Conservation (phyloP, 2,329 filamentous ascomycete species). For the Neospermospora avenae region DNA sequence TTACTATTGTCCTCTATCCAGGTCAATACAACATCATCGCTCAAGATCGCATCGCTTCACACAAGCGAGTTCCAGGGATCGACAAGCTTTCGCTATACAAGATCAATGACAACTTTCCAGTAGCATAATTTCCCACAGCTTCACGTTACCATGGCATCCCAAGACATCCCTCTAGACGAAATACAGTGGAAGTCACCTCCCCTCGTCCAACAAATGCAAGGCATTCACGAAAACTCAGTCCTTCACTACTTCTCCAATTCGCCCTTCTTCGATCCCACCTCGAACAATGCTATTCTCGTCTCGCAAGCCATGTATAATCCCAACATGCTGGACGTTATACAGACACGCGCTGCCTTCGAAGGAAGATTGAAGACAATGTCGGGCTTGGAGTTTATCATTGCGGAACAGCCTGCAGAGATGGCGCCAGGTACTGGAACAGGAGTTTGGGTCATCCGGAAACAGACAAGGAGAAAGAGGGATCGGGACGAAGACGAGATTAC, state of each 20-base stretch:
- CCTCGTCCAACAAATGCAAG: conserved; percentile 45
- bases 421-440: conserved; percentile 58
- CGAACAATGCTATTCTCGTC: conserved; percentile 63
- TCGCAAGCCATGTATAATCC: conserved; percentile 61
- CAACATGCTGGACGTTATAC: conserved; percentile 53
- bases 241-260: conserved; percentile 67
- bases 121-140: neutral
- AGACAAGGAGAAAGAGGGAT: conserved; percentile 56
- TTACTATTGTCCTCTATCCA: neutral
- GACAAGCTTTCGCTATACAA: neutral
- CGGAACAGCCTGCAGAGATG: conserved; percentile 61
- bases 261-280: conserved; percentile 65
- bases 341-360: conserved; percentile 62
- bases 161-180: conserved; percentile 59
- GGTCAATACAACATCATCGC: neutral
- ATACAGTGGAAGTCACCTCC: conserved; percentile 61
- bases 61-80: too few relatives aligned
- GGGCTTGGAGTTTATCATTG: conserved; percentile 64
- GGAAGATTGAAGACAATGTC: conserved; percentile 60
- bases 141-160: conserved; percentile 40
- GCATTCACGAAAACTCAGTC: conserved; percentile 59
- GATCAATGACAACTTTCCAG: neutral
- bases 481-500: conserved; percentile 56
- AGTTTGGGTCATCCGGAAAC: conserved; percentile 68
- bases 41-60: neutral